Conservation (phyloP, 2,329 filamentous ascomycete species). For the Colletotrichum sp. region DNA sequence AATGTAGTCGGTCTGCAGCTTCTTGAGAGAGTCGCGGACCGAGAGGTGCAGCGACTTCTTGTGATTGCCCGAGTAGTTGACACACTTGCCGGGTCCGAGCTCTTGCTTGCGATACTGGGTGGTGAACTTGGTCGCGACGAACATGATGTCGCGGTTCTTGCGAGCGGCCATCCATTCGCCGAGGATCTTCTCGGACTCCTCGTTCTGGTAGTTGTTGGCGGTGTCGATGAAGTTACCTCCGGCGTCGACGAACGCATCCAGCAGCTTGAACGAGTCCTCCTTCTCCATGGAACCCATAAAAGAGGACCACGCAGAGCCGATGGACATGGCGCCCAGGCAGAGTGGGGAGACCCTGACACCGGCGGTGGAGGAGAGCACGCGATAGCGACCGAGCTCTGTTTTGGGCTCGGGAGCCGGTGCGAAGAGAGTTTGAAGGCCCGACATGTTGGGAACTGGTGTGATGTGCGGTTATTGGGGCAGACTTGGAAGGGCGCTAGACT, state of each 20-base stretch:
- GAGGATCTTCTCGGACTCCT: constrained; percentile 60
- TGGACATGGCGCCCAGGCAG: constrained; percentile 57
- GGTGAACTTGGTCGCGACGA: constrained; percentile 62
- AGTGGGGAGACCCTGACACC: constrained; percentile 57
- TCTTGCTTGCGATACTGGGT: constrained; percentile 46
- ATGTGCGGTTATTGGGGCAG: background rate
- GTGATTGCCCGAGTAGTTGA: constrained; percentile 49
- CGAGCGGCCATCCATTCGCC: constrained; percentile 60
- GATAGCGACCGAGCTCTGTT: constrained; percentile 57
- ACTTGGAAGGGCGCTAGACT: background rate
- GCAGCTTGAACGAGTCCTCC: constrained; percentile 56
- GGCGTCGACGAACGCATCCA: constrained; percentile 59
- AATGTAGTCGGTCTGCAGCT: constrained; percentile 49
- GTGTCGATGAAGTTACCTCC: constrained; percentile 76
- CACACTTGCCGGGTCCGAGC: constrained; percentile 35
- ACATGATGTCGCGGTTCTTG: constrained; percentile 56
- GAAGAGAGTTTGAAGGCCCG: constrained; percentile 3
- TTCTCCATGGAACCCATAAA: constrained; percentile 60
- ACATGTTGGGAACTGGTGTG: background rate
- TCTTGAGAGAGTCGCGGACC: constrained; percentile 45
- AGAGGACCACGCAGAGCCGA: constrained; percentile 48
- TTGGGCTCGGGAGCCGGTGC: constrained; percentile 38
- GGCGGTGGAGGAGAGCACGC: constrained; percentile 53
- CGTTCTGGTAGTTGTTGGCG: constrained; percentile 60
- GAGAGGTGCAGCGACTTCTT: constrained; percentile 44